phyloP scores from a whole-genome alignment of 2,329 filamentous ascomycete genomes.

The Leptographium lundbergii region DNA sequence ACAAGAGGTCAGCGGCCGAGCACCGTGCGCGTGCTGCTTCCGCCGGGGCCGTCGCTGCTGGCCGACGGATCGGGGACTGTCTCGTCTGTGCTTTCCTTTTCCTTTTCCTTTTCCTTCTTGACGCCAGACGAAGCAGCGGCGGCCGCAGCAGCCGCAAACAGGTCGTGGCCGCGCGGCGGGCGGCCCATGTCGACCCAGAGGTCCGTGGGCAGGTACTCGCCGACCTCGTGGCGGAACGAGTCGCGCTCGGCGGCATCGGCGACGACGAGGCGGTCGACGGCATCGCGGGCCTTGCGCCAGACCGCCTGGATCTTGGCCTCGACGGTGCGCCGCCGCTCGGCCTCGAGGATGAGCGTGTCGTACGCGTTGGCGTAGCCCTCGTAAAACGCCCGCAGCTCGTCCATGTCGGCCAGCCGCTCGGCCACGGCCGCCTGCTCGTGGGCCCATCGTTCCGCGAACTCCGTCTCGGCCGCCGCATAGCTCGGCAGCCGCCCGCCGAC shows the following conservation, averaged over 20 bases:
- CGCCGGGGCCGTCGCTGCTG: slow-evolving; percentile 6
- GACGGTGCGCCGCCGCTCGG: slow-evolving; percentile 58
- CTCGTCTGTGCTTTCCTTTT: neutral
- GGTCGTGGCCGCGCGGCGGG: slow-evolving; percentile 40
- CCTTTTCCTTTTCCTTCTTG: neutral
- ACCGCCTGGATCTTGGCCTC: slow-evolving; percentile 64
- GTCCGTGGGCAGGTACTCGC: slow-evolving; percentile 76
- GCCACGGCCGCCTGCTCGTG: slow-evolving; percentile 60
- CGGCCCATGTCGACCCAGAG: slow-evolving; percentile 68
- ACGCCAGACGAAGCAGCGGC: neutral
- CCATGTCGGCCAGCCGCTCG: slow-evolving; percentile 61
- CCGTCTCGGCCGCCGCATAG: slow-evolving; percentile 51
- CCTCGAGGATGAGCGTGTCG: slow-evolving; percentile 71
- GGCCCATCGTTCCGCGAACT: slow-evolving; percentile 57
- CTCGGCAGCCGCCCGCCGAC: slow-evolving; percentile 52
- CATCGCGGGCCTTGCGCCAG: slow-evolving; percentile 64
- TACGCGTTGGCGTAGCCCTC: slow-evolving; percentile 78
- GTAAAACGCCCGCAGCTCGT: slow-evolving; percentile 69
- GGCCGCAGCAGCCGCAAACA: slow-evolving; percentile 14
- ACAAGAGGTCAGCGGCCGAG: neutral
- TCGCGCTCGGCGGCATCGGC: slow-evolving; percentile 63
- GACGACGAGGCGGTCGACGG: slow-evolving; percentile 62
- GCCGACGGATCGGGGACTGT: neutral
- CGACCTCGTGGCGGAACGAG: slow-evolving; percentile 67
- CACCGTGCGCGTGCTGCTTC: slow-evolving; percentile 11